Conservation (phyloP, 2,329 filamentous ascomycete species). For the Ceratocystis colombiana region DNA sequence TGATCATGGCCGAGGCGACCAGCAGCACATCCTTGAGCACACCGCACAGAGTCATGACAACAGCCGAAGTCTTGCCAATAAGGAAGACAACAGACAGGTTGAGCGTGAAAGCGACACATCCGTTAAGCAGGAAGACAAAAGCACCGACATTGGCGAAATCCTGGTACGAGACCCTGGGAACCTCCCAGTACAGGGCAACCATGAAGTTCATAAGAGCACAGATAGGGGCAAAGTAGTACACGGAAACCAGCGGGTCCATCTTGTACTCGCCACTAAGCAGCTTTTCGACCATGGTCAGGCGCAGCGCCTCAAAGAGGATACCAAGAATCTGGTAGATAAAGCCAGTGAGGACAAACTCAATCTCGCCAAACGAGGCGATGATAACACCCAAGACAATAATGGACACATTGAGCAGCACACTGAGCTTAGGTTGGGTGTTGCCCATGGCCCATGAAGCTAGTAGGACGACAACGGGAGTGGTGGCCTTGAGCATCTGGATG, state of each 20-base stretch:
- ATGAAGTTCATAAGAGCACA: constrained; percentile 73
- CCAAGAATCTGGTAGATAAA: constrained; percentile 71
- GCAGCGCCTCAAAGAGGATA: constrained; percentile 71
- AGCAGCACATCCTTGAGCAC: constrained; percentile 83
- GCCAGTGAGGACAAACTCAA: constrained; percentile 75
- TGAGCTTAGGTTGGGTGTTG: constrained; percentile 71
- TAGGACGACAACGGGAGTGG: constrained; percentile 86
- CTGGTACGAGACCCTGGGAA: constrained; percentile 56
- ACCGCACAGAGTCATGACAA: constrained; percentile 77
- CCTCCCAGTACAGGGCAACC: constrained; percentile 62
- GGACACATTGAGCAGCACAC: constrained; percentile 83
- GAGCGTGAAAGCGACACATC: constrained; percentile 65
- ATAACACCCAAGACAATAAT: constrained; percentile 91
- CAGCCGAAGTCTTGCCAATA: constrained; percentile 78
- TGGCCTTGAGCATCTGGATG: constrained; percentile 99
- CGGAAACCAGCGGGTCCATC: constrained; percentile 81
- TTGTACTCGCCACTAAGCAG: constrained; percentile 77
- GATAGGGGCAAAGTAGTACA: constrained; percentile 82
- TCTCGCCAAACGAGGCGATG: constrained; percentile 90
- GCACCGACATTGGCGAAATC: constrained; percentile 66
- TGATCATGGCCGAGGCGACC: constrained; percentile 66
- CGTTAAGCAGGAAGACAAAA: constrained; percentile 63
- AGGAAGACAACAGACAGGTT: constrained; percentile 81
- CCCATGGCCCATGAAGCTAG: constrained; percentile 81
- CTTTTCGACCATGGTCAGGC: constrained; percentile 74